These are phyloP conservation scores for Phalaenopsis aphrodite DNA, from an alignment of 106 monocot species.

Conservation along the genomic window DNA sequence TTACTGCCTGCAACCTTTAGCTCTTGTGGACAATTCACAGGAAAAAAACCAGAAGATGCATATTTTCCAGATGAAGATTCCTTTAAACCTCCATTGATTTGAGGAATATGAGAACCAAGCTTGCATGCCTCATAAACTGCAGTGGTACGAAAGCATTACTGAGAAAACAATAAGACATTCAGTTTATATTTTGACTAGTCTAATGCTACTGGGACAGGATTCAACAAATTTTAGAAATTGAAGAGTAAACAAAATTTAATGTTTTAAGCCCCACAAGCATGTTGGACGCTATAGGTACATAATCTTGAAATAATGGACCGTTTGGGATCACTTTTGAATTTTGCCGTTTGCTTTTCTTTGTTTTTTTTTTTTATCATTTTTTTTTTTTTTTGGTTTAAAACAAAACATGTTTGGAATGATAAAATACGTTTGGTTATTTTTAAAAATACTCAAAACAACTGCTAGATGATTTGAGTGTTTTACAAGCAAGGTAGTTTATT, in stretches of 20 bases:
- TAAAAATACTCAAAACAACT: no score
- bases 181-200: not conserved
- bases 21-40: slow-evolving; percentile 71
- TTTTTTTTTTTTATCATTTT: no score
- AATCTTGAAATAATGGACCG: not conserved
- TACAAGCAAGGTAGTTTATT: no score
- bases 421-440: no score
- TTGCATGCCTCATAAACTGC: slow-evolving; percentile 94
- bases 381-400: no score
- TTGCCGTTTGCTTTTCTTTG: no score
- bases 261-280: not conserved
- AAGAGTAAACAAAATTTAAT: not conserved
- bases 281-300: not conserved
- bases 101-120: slow-evolving; percentile 74
- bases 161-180: not conserved
- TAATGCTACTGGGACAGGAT: not conserved
- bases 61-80: slow-evolving; percentile 42
- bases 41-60: slow-evolving; percentile 58
- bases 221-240: not conserved
- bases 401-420: no score
- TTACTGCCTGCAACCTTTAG: slow-evolving; percentile 41
- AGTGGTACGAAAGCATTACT: slow-evolving; percentile 2
- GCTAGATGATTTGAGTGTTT: no score
- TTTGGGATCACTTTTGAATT: no score
- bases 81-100: slow-evolving; percentile 32